Evolutionary conservation across 306 rosid genomes (phyloP).

Genomic region (Lathyrus sativus): DNA sequence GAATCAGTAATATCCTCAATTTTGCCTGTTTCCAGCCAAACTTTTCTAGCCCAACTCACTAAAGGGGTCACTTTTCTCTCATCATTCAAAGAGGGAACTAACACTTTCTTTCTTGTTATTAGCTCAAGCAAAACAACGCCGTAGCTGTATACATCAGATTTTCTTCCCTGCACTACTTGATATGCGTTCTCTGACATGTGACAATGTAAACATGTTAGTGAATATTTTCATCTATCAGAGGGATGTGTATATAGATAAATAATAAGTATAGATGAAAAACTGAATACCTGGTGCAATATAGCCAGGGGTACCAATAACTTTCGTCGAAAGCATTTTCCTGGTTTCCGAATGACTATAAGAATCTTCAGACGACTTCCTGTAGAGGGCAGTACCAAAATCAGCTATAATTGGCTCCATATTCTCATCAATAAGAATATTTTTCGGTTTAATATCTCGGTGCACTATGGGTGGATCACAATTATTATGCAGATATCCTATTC

Average conservation of each 20-base stretch:
- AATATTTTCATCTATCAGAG: neutral
- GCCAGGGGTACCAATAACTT: slow-evolving; percentile 65
- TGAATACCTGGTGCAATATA: slow-evolving; percentile 78
- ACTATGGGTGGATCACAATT: slow-evolving; percentile 73
- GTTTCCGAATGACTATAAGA: slow-evolving; percentile 42
- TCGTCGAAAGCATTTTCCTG: slow-evolving; percentile 43
- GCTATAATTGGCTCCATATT: slow-evolving; percentile 75
- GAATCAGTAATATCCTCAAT: slow-evolving; percentile 54
- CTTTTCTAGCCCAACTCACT: slow-evolving; percentile 53
- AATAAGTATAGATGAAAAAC: neutral
- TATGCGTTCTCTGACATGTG: slow-evolving; percentile 60
- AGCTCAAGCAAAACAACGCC: slow-evolving; percentile 77
- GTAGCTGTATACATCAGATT: slow-evolving; percentile 72
- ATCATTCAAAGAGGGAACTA: slow-evolving; percentile 43
- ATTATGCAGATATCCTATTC: slow-evolving; percentile 69
- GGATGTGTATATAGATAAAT: too few species aligned
- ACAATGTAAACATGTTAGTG: neutral
- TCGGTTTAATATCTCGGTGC: slow-evolving; percentile 81
- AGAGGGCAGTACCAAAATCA: slow-evolving; percentile 79
- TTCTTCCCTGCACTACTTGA: slow-evolving; percentile 42
- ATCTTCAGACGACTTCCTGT: slow-evolving; percentile 33
- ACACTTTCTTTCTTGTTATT: slow-evolving; percentile 62
- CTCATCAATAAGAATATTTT: slow-evolving; percentile 68
- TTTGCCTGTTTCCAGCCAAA: slow-evolving; percentile 44
- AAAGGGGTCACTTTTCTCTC: slow-evolving; percentile 39